phyloP scores from a whole-genome alignment of 805 yeast genomes.

The Phaffomyces thermotolerans region DNA sequence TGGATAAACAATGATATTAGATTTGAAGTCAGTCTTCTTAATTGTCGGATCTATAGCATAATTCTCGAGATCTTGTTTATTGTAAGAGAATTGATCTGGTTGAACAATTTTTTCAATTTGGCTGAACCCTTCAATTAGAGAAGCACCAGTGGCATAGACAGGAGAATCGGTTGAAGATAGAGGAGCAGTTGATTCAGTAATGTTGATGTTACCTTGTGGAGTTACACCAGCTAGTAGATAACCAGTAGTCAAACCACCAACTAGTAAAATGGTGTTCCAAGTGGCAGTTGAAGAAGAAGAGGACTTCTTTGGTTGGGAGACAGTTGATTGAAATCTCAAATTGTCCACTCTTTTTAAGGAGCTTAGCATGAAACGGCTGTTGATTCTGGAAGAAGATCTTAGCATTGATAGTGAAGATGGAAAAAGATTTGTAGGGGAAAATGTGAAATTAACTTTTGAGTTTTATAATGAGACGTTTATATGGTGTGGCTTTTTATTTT shows the following conservation, averaged over 20 bases:
- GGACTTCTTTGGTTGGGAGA: neutral
- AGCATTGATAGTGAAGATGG: too few relatives aligned
- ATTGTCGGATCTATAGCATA: conserved; percentile 2
- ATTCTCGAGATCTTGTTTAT: conserved; percentile 9
- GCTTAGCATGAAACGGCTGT: neutral
- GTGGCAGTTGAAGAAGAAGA: neutral
- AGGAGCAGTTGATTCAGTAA: neutral
- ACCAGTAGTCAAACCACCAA: conserved; percentile 9
- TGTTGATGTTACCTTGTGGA: conserved; percentile 2
- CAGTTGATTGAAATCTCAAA: neutral
- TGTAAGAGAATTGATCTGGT: conserved; percentile 7
- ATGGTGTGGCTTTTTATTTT: too few relatives aligned
- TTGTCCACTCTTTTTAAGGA: neutral
- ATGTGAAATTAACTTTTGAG: too few relatives aligned
- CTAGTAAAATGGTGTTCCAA: conserved; percentile 1
- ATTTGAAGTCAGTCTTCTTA: conserved; percentile 30
- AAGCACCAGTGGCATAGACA: conserved; percentile 9
- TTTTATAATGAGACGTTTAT: too few relatives aligned
- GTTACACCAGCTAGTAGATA: conserved; percentile 4
- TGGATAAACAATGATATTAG: conserved; percentile 55
- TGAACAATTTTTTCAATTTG: conserved; percentile 9
- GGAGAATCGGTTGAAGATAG: neutral
- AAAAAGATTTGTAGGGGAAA: too few relatives aligned
- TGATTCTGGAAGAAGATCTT: too few relatives aligned
- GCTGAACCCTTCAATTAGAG: conserved; percentile 7